A percentile compares a stretch with the other conserved stretches of the same genome.
phyloP scores from a whole-genome alignment of 2,329 filamentous ascomycete genomes.

The Ophidiomyces ophidiicola region DNA sequence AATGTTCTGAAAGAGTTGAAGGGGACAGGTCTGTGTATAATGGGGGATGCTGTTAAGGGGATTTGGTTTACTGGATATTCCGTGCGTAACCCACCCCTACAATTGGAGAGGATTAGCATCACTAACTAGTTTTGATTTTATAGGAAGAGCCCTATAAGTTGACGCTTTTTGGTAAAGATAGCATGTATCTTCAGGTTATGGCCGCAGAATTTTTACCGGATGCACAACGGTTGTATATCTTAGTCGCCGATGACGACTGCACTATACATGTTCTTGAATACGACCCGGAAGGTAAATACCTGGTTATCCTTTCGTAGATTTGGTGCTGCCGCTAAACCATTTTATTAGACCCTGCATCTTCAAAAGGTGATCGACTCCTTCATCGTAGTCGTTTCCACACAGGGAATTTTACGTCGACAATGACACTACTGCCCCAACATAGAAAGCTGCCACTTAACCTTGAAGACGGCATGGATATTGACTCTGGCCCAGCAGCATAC shows the following conservation, averaged over 20 bases:
- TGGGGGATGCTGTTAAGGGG: slow-evolving; percentile 85
- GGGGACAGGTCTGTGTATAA: slow-evolving; percentile 70
- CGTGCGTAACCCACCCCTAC: slow-evolving; percentile 28
- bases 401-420: slow-evolving; percentile 62
- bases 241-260: slow-evolving; percentile 72
- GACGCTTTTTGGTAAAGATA: slow-evolving; percentile 80
- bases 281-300: slow-evolving; percentile 71
- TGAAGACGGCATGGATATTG: slow-evolving; percentile 30
- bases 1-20: slow-evolving; percentile 72
- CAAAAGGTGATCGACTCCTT: slow-evolving; percentile 76
- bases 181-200: slow-evolving; percentile 63
- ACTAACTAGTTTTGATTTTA: slow-evolving; percentile 1
- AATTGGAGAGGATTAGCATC: neutral
- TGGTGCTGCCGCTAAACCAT: neutral
- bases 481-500: slow-evolving; percentile 21
- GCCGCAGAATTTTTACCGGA: slow-evolving; percentile 81
- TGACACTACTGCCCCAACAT: slow-evolving; percentile 61
- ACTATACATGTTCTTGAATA: slow-evolving; percentile 85
- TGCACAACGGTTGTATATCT: slow-evolving; percentile 66
- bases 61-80: slow-evolving; percentile 95
- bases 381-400: slow-evolving; percentile 80
- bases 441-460: slow-evolving; percentile 32
- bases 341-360: slow-evolving; percentile 69
- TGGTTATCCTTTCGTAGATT: neutral
- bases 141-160: slow-evolving; percentile 90